These are phyloP conservation scores for Alternaria triticina DNA, from an alignment of 2,329 filamentous ascomycete genomes.

Conservation along the genomic window DNA sequence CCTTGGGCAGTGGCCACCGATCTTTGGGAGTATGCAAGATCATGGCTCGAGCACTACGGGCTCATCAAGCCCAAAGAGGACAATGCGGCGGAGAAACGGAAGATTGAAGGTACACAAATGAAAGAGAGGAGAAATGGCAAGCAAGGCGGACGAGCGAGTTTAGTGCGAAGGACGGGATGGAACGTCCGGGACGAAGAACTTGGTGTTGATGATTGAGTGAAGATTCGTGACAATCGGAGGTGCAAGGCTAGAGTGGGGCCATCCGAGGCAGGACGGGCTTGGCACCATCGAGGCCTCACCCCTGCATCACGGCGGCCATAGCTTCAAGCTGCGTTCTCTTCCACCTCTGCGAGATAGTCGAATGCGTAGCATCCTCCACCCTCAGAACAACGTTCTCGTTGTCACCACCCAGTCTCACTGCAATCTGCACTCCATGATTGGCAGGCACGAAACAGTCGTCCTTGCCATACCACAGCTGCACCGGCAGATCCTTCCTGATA, in stretches of 20 bases:
- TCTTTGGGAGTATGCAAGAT: neutral
- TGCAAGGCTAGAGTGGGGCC: neutral
- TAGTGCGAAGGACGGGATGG: neutral
- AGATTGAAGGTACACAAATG: neutral
- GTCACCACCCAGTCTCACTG: conserved; percentile 33
- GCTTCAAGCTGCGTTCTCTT: conserved; percentile 25
- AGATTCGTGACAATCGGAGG: neutral
- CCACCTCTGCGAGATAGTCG: conserved; percentile 24
- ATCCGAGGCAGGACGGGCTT: neutral
- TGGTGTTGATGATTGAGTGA: neutral
- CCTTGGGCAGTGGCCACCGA: neutral
- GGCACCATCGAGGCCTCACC: neutral
- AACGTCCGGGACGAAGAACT: neutral
- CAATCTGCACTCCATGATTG: conserved; percentile 43
- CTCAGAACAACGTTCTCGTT: conserved; percentile 30
- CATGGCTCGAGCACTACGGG: neutral
- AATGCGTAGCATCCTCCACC: conserved; percentile 47
- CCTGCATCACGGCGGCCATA: conserved; percentile 6
- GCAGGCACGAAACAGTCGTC: conserved; percentile 43
- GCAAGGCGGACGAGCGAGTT: too few relatives aligned
- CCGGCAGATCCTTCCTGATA: conserved; percentile 43
- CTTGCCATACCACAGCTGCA: conserved; percentile 41
- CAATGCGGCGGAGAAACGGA: neutral
- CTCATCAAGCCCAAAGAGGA: neutral
- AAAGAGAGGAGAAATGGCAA: too few relatives aligned